Evolutionary conservation across 805 yeast genomes (phyloP), one percentile per base, ranked within the genome.

Genomic region (Metschnikowia dekortorum): DNA sequence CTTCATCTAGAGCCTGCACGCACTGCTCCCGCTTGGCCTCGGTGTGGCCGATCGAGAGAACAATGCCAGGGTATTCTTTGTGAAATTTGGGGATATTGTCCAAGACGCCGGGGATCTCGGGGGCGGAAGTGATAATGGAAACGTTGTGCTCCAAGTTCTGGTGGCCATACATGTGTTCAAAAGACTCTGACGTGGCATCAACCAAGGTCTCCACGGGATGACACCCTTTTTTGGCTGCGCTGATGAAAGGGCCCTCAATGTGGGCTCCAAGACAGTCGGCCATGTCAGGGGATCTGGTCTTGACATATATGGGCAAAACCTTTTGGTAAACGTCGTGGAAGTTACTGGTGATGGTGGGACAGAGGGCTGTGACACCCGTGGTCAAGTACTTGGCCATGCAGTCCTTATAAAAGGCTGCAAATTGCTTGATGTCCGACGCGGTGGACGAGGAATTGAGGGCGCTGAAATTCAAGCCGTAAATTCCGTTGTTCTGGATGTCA

Each of bases 211-310:
- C 75, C 11, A 65, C 66, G 1, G 79, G 79, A 55, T 78, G 82
- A 53, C 82, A 78, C 4, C 82, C 82, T 55, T 73, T 76, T 57
- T 78, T 78, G 41, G 64, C 59, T 36, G 68, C 62, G 48, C 75
- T 77, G 51, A 81, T 73, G 59, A 80, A 79, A 7, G 85, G 85
- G 6, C 85, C 85, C 56, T 81, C 85, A 37, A 77, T 63, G 59
- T 81, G 85, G n/a, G 81, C 81, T 9, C 85, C 85, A 49, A 81
- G 64, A 4, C 76, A 70, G 57, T 78, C 82, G 13, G 74, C 59
- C 59, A 64, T 69, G 44, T 56, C 53, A 33, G 55, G 30, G 2
- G 62, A 54, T 35, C 79, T 61, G 10, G 69, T 61, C 32, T 67
- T 65, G 16, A 64, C 64, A 52, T 78, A 68, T 29, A 70, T 53